Evolutionary conservation across 2,329 filamentous ascomycete species (phyloP).

Genomic region (Ophiosphaerella korrae): DNA sequence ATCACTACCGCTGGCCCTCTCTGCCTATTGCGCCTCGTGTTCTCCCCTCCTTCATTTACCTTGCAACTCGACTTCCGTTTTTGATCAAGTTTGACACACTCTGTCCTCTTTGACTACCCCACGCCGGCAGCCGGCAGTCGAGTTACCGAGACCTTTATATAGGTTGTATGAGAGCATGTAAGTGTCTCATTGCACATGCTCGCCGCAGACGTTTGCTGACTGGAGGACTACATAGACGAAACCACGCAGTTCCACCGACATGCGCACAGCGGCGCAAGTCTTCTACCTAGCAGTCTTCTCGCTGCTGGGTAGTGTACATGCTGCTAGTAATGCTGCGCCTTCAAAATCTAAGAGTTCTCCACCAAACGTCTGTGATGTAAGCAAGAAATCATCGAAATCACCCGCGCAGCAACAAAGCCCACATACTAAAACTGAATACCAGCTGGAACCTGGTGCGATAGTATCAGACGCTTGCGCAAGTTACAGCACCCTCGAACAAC

Average conservation of each 20-base stretch:
- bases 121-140: conserved; percentile 26
- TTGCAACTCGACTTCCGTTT: conserved; percentile 25
- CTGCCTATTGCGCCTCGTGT: conserved; percentile 12
- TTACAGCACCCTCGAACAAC: conserved; percentile 82
- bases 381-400: conserved; percentile 40
- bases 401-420: conserved; percentile 25
- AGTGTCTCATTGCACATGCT: conserved; percentile 22
- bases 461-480: conserved; percentile 95
- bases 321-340: conserved; percentile 39
- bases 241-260: conserved; percentile 31
- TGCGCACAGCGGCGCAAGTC: conserved; percentile 59
- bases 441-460: conserved; percentile 88
- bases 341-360: conserved; percentile 47
- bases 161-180: conserved; percentile 18
- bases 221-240: conserved; percentile 23
- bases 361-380: conserved; percentile 62
- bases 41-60: conserved; percentile 29
- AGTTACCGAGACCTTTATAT: conserved; percentile 29
- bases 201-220: conserved; percentile 45
- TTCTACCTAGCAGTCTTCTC: conserved; percentile 69
- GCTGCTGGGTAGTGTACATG: conserved; percentile 58
- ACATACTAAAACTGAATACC: conserved; percentile 46
- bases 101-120: conserved; percentile 45
- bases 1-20: conserved; percentile 17
- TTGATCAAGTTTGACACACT: conserved; percentile 37